Conservation (phyloP, 768 basidiomycete species). For the Amanita fuliginea region DNA sequence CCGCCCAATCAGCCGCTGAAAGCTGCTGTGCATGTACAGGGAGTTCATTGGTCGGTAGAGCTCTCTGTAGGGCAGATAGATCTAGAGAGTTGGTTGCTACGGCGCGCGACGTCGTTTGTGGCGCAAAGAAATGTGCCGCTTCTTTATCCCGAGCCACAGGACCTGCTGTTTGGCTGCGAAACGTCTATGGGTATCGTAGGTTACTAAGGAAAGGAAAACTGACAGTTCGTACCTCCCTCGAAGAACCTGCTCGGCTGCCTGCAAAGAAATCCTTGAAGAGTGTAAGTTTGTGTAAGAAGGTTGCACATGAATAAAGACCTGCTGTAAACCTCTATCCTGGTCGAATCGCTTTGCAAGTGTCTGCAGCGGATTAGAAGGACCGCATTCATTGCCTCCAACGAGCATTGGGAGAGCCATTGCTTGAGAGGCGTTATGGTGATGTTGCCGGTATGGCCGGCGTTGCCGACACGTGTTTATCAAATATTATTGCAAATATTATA, state of each 20-base stretch:
- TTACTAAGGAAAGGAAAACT: neutral
- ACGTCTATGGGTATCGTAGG: slow-evolving; percentile 28
- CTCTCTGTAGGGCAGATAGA: slow-evolving; percentile 38
- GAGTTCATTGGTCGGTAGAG: slow-evolving; percentile 27
- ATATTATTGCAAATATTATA: slow-evolving; percentile 6
- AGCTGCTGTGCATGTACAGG: slow-evolving; percentile 16
- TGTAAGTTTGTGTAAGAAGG: slow-evolving; percentile 2
- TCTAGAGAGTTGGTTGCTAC: slow-evolving; percentile 40
- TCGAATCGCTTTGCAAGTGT: slow-evolving; percentile 72
- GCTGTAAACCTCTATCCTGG: slow-evolving; percentile 67
- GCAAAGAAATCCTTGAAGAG: slow-evolving; percentile 57
- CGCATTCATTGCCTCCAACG: slow-evolving; percentile 61
- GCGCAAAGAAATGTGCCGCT: slow-evolving; percentile 60
- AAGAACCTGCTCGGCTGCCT: slow-evolving; percentile 40
- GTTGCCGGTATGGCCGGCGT: neutral
- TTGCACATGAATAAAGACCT: slow-evolving; percentile 33
- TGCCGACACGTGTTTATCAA: neutral
- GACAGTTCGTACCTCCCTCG: slow-evolving; percentile 41
- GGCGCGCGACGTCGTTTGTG: slow-evolving; percentile 21
- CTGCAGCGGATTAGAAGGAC: slow-evolving; percentile 77
- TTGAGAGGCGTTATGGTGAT: neutral
- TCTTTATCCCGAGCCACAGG: slow-evolving; percentile 44
- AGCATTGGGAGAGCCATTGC: slow-evolving; percentile 76
- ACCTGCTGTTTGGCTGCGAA: slow-evolving; percentile 42
- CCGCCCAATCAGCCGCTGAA: slow-evolving; percentile 41